phyloP scores from a whole-genome alignment of 1,139 yeast genomes.

The Kluyveromyces sp. region DNA sequence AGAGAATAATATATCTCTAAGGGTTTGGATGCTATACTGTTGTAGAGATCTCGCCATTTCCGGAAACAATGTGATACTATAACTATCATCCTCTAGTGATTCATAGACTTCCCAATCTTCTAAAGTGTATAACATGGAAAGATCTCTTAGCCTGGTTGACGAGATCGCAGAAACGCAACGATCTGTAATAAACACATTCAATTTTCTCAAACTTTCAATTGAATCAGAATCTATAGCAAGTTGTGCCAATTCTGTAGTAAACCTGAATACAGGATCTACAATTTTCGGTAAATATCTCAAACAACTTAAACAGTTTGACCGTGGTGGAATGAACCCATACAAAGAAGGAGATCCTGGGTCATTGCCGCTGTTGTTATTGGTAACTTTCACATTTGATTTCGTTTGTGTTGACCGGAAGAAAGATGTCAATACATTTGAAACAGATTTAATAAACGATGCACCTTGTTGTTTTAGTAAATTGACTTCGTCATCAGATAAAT shows the following conservation, averaged over 20 bases:
- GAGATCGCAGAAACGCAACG: conserved; percentile 41
- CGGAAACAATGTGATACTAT: conserved; percentile 43
- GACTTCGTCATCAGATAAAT: conserved; percentile 3
- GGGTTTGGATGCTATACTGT: conserved; percentile 32
- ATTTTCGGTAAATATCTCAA: conserved; percentile 41
- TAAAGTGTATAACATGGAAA: conserved; percentile 35
- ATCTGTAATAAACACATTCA: conserved; percentile 34
- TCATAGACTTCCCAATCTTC: conserved; percentile 37
- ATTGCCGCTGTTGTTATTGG: conserved; percentile 6
- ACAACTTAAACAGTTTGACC: conserved; percentile 52
- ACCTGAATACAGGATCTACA: conserved; percentile 32
- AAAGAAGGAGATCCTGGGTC: conserved; percentile 28
- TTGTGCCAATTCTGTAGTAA: conserved; percentile 39
- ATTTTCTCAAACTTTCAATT: conserved; percentile 32
- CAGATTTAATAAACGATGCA: conserved; percentile 29
- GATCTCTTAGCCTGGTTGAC: conserved; percentile 44
- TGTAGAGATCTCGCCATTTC: conserved; percentile 38
- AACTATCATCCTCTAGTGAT: conserved; percentile 23
- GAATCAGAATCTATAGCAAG: conserved; percentile 35
- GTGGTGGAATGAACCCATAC: conserved; percentile 53
- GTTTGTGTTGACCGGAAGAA: conserved; percentile 33
- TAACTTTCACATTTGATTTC: too few relatives aligned
- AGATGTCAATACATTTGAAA: conserved; percentile 31
- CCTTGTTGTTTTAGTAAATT: conserved; percentile 30
- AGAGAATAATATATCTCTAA: conserved; percentile 29